Conservation (phyloP, 2,329 filamentous ascomycete genomes). For the Hypoxylon sp. region DNA sequence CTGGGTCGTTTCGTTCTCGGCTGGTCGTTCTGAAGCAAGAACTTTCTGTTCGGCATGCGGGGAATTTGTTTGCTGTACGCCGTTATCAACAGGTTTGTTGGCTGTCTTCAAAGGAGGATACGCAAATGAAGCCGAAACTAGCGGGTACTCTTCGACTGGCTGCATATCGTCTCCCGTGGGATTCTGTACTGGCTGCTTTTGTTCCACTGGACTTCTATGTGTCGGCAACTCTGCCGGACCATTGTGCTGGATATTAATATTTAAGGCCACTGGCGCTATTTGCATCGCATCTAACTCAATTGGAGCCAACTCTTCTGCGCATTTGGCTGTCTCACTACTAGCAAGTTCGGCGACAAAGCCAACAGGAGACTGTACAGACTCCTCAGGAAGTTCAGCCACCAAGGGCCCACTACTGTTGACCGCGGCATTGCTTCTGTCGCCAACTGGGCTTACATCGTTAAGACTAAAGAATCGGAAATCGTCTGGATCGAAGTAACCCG, state of each 20-base stretch:
- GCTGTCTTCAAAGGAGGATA: conserved; percentile 44
- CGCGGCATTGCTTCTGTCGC: conserved; percentile 54
- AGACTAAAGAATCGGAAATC: conserved; percentile 67
- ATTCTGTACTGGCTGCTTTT: conserved; percentile 30
- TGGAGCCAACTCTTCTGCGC: conserved; percentile 53
- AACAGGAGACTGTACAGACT: conserved; percentile 43
- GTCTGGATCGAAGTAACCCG: conserved; percentile 64
- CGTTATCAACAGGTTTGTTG: conserved; percentile 6
- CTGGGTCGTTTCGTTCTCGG: conserved; percentile 9
- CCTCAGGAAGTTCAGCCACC: conserved; percentile 45
- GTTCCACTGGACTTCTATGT: conserved; percentile 38
- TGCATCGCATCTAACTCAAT: conserved; percentile 51
- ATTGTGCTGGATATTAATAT: conserved; percentile 36
- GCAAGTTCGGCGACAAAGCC: conserved; percentile 51
- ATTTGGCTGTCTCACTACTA: conserved; percentile 49
- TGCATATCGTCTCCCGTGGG: conserved; percentile 20
- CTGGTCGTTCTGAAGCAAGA: conserved; percentile 24
- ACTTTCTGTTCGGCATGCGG: conserved; percentile 29
- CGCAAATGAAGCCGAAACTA: conserved; percentile 52
- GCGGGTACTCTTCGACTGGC: conserved; percentile 45
- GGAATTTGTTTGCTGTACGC: not conserved
- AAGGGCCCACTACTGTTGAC: conserved; percentile 9
- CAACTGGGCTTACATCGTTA: conserved; percentile 61
- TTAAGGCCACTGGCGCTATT: conserved; percentile 21
- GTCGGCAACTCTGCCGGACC: conserved; percentile 46